Base-by-base conservation (phyloP, 148 eudicot genomes). In the Agrostemma githago region DNA sequence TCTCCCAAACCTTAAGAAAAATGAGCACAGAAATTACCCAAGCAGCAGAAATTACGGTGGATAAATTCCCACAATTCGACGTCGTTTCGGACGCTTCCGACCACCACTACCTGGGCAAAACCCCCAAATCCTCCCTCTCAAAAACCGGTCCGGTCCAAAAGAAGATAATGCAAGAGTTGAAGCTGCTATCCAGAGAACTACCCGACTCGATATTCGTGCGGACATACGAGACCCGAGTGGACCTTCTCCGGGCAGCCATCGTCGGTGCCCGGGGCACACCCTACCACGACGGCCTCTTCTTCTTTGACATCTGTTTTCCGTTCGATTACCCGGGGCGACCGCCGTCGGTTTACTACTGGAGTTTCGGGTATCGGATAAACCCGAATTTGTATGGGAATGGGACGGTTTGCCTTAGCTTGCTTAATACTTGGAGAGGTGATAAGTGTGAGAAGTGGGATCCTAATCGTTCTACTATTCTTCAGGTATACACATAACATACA, bases 241-340 rank as follows among this genome's bases (percentile, higher is more conserved):
- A 89, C 48, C 86, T 94, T 8, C 77, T 94, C 7, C 79, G 96
- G 61, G 97, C 97, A 2, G 97, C 84, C 19, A 89, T 91, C n/a
- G 75, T 87, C 5, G 98, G 97, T 8, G 81, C 95, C 53, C 63
- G 80, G 0, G 98, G 96, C 2, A 94, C 98, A 0, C 98, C 98
- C 5, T 94, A 94, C 74, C 92, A 89, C 65, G 90, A 89, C 5
- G 91, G 90, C 0, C 83, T 93, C 6, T 91, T 93, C 81, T 86
- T 91, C 66, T 93, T 93, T 62, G 97, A 91, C 76, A 43, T 94
- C 15, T 20, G 54, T 16, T 81, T 94, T 56, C 98, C 97, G 2
- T 14, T 81, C 0, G 83, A 87, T 26, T 91, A 94, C 73, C 97
- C 97, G 26, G 62, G 62, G 4, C 51, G 42, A 0, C 98, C 98